Evolutionary conservation across 768 basidiomycete genomes (phyloP), one percentile per base, ranked within the genome.

Genomic region (Termitomyces sp.): DNA sequence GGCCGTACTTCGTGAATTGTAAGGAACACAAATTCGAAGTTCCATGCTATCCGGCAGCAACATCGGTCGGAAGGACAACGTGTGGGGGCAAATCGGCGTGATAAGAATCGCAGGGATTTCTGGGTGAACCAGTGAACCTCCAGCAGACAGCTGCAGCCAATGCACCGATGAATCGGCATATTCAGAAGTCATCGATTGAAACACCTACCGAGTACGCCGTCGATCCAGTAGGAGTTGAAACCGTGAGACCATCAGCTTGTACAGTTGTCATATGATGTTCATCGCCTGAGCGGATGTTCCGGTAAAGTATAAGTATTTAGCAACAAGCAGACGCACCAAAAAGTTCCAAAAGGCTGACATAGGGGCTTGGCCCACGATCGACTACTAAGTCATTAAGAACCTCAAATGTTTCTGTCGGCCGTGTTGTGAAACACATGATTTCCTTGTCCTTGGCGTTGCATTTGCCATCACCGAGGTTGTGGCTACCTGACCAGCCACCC

Each of bases 251-350:
- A 69, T 99, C 97, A 0, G 96, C 97, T 76, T 98, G 97, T 3
- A 98, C 97, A 2, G 97, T 99, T 1, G 97, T 99, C 84, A 99
- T 89, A 77, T 98, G 97, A 74, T 99, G 94, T 65, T 99, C 96
- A 71, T 99, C 97, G 62, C 95, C 96, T 98, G 65, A 11, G 38
- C 45, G 20, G 36, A 42, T 56, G 45, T 38, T 50, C 47, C 62
- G 47, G 20, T 25, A 7, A 12, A 15, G 31, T 32, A 38, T 7
- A 29, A 36, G 20, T 37, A 55, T 6, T 62, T 43, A 46, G 43
- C 55, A 55, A 31, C 11, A 53, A 60, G 38, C 14, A 46, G 31
- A 79, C 89, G 67, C 68, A 98, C 96, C 97, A 68, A 99, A 99
- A 14, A 99, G 82, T 74, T 99, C 97, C 63, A 99, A 78, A 67